A percentile compares a stretch with the other conserved stretches of the same genome.
Conservation (phyloP, 495 filamentous ascomycete species). For the Aspergillus cristatus region DNA sequence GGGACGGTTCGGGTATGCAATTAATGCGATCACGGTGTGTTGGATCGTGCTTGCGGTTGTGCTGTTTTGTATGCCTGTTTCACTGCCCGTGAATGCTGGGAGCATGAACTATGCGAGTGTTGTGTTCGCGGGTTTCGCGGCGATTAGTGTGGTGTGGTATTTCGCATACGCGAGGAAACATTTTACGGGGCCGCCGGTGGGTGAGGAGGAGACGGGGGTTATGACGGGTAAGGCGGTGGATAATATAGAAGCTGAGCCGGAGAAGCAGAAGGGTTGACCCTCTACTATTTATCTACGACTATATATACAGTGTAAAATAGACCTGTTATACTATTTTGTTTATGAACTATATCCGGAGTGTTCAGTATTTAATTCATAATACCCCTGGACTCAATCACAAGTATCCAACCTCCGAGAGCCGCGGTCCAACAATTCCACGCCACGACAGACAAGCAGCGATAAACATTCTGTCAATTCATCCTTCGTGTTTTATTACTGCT, state of each 20-base stretch:
- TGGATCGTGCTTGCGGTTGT: slow-evolving; percentile 46
- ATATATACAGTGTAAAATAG: too few species aligned
- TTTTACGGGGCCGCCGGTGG: slow-evolving; percentile 58
- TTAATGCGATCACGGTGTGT: slow-evolving; percentile 38
- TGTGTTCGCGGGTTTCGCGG: slow-evolving; percentile 52
- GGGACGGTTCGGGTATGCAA: slow-evolving; percentile 41
- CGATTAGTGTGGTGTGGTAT: slow-evolving; percentile 55
- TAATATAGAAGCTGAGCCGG: slow-evolving; percentile 14
- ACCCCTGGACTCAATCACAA: too few species aligned
- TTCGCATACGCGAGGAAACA: slow-evolving; percentile 58
- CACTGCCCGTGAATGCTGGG: slow-evolving; percentile 35
- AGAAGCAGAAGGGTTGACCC: slow-evolving; percentile 12
- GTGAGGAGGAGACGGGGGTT: slow-evolving; percentile 27
- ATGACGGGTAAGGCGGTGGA: slow-evolving; percentile 27
- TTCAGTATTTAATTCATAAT: too few species aligned
- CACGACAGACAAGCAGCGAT: too few species aligned
- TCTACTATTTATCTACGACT: background rate
- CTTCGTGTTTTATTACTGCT: too few species aligned
- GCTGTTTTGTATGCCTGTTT: slow-evolving; percentile 48
- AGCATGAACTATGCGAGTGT: slow-evolving; percentile 55
- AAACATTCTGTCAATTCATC: too few species aligned
- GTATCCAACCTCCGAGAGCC: slow-evolving; percentile 28
- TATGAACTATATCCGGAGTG: too few species aligned
- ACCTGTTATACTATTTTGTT: too few species aligned
- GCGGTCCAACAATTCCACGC: slow-evolving; percentile 16